Base-by-base conservation (phyloP, 1,284 basidiomycete species). In the Ustilago hordei region DNA sequence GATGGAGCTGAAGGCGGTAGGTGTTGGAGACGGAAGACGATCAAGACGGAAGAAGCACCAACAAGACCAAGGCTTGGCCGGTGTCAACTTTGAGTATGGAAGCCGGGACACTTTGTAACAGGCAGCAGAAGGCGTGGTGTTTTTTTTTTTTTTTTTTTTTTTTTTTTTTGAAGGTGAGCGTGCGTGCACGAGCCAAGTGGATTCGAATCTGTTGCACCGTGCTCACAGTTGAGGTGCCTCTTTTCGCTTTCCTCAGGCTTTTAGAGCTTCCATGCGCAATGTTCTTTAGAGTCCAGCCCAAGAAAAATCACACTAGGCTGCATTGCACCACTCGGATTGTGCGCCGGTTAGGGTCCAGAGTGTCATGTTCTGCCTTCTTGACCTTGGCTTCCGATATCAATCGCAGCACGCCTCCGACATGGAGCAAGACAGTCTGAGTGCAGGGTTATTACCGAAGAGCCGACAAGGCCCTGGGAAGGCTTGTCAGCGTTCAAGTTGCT, bases 231-330 rank as follows among this genome's bases (percentile, higher is more conserved):
- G 15, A 11, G 38, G 38, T 4, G 15, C 9, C 3, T 39, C 15
- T 39, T 9, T 17, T 39, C 38, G 38, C 41, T 7, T 17, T 19
- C 17, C 15, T 23, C n/a, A 2, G n/a, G 5, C 28, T 48, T 48
- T 48, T 48, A 48, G 45, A 48, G 45, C 50, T 53, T 53, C 50
- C 50, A 53, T 53, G 50, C 50, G 50, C 50, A 15, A 53, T 34
- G 23, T 28, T 34, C 50, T 8, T n/a, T 8, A 32, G 8, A 35
- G 17, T 31, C 31, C 35, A 34, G 48, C 5, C 43, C 43, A 47
- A 47, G 35, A 32, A 53, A n/a, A 35, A 53, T 8, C 41, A 45
- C 7, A 45, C 8, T 13, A 15, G 13, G 41, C 12, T 45, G 41
- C 7, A 13, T 17, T 45, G 41, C 41, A 45, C n/a, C 41, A 19